Evolutionary conservation across 2,329 filamentous ascomycete species (phyloP).

Genomic region (Aureobasidium melanogenum): DNA sequence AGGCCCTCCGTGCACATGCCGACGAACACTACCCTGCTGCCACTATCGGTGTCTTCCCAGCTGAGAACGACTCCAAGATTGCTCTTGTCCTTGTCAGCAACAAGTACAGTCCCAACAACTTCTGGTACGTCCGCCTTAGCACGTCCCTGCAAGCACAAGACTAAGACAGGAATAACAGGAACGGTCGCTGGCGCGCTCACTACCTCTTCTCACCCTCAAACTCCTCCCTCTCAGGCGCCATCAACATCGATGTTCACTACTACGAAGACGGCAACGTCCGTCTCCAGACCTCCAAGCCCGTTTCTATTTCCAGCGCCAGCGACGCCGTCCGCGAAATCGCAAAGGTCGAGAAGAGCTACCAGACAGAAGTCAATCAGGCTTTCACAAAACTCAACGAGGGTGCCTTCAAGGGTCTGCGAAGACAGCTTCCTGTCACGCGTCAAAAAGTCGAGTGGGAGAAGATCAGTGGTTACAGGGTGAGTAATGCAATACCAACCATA

Average conservation of each 20-base stretch:
- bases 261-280: slow-evolving; percentile 99
- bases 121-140: slow-evolving; percentile 56
- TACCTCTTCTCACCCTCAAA: slow-evolving; percentile 71
- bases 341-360: slow-evolving; percentile 77
- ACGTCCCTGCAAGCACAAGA: background rate
- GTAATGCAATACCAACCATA: slow-evolving; percentile 23
- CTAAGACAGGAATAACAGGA: slow-evolving; percentile 45
- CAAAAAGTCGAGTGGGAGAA: slow-evolving; percentile 99
- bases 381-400: slow-evolving; percentile 86
- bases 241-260: slow-evolving; percentile 96
- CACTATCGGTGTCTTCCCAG: slow-evolving; percentile 74
- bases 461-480: slow-evolving; percentile 80
- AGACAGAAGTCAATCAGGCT: slow-evolving; percentile 88
- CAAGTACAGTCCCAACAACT: slow-evolving; percentile 97
- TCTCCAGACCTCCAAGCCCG: slow-evolving; percentile 75
- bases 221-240: slow-evolving; percentile 60
- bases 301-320: slow-evolving; percentile 52
- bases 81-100: slow-evolving; percentile 83
- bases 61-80: slow-evolving; percentile 63
- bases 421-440: slow-evolving; percentile 89
- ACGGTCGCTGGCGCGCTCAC: slow-evolving; percentile 87
- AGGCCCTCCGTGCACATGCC: slow-evolving; percentile 65
- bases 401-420: slow-evolving; percentile 83
- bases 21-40: slow-evolving; percentile 82
- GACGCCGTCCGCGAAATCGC: slow-evolving; percentile 73